A percentile compares a stretch with the other conserved stretches of the same genome.
Evolutionary conservation across 805 yeast genomes (phyloP).

Genomic region (Candida maltosa): DNA sequence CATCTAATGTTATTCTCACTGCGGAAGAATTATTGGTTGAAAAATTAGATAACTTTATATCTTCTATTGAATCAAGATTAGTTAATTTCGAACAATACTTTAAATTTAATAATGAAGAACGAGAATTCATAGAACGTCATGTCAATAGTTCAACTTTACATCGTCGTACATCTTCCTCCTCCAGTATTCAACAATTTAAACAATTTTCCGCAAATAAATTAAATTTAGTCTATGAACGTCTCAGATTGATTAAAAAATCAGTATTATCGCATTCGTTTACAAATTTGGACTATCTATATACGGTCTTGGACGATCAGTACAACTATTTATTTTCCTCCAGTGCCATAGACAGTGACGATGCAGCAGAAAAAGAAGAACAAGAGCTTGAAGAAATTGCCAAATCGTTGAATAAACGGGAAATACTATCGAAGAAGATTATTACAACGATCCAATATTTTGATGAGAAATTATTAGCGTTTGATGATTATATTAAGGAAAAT

Average conservation of each 20-base stretch:
- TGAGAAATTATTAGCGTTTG: slow-evolving; percentile 36
- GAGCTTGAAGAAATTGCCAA: not conserved
- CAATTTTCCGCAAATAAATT: slow-evolving; percentile 30
- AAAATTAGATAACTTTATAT: slow-evolving; percentile 35
- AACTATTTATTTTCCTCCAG: slow-evolving; percentile 30
- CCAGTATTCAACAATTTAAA: slow-evolving; percentile 26
- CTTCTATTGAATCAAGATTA: slow-evolving; percentile 40
- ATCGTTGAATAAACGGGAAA: slow-evolving; percentile 16
- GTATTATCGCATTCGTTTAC: slow-evolving; percentile 34
- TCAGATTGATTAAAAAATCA: slow-evolving; percentile 31
- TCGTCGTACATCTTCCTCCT: slow-evolving; percentile 23
- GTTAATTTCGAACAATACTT: slow-evolving; percentile 40
- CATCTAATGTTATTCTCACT: slow-evolving; percentile 8
- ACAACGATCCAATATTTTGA: slow-evolving; percentile 42
- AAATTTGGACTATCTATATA: slow-evolving; percentile 37
- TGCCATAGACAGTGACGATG: slow-evolving; percentile 10
- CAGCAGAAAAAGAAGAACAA: slow-evolving; percentile 1
- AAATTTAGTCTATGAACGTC: slow-evolving; percentile 32
- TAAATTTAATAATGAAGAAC: slow-evolving; percentile 16
- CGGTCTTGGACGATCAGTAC: slow-evolving; percentile 39
- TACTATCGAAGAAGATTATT: slow-evolving; percentile 34
- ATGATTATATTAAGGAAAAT: slow-evolving; percentile 30
- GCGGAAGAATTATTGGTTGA: slow-evolving; percentile 41
- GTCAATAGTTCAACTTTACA: not conserved
- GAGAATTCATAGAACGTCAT: slow-evolving; percentile 1